Conservation (phyloP, 2,329 filamentous ascomycete genomes). For the Diaporthe citri region DNA sequence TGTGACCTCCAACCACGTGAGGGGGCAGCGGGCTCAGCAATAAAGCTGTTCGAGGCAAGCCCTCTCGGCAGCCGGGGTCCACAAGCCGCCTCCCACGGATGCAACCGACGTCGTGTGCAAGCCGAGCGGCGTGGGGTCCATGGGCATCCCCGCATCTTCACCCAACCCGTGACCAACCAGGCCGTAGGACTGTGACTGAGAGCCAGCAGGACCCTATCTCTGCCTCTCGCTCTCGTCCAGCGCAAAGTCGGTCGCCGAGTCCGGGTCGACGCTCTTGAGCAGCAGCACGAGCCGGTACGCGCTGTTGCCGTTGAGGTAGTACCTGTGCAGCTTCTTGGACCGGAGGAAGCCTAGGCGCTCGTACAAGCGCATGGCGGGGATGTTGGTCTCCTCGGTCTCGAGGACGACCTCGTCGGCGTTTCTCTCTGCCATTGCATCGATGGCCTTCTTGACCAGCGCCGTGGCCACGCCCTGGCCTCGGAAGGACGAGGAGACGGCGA, state of each 20-base stretch:
- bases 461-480: slow-evolving; percentile 91
- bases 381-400: slow-evolving; percentile 95
- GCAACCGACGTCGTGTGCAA: background rate
- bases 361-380: slow-evolving; percentile 90
- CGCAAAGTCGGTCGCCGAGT: slow-evolving; percentile 52
- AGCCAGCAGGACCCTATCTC: slow-evolving; percentile 16
- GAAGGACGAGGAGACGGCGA: slow-evolving; percentile 86
- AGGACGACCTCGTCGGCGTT: slow-evolving; percentile 94
- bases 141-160: background rate
- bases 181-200: background rate
- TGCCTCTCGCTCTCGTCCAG: slow-evolving; percentile 48
- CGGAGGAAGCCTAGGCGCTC: slow-evolving; percentile 92
- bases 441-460: slow-evolving; percentile 86
- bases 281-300: slow-evolving; percentile 90
- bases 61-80: background rate
- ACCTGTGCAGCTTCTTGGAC: slow-evolving; percentile 92
- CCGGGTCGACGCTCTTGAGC: slow-evolving; percentile 68
- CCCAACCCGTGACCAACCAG: background rate
- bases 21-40: background rate
- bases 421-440: slow-evolving; percentile 88
- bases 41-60: background rate
- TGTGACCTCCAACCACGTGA: background rate
- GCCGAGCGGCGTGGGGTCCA: background rate
- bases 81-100: background rate
- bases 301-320: slow-evolving; percentile 96